These are phyloP conservation scores for Paramecium biaurelia DNA, from an alignment of 73 alveolate genomes.

Conservation along the genomic window DNA sequence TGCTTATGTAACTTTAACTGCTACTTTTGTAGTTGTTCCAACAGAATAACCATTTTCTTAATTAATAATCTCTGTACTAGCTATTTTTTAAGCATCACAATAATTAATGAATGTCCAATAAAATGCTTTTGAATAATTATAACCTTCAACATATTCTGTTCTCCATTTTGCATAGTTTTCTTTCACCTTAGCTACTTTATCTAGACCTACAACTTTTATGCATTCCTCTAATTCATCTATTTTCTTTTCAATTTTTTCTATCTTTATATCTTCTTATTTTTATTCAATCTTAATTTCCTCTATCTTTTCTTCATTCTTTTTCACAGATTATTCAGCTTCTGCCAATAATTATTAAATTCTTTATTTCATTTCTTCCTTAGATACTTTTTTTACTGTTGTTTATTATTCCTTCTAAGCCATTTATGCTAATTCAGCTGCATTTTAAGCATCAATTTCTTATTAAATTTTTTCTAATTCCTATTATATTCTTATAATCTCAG, in stretches of 20 bases:
- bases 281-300: not conserved
- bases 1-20: not conserved
- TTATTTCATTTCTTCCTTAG: not conserved
- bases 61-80: not conserved
- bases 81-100: constrained; percentile 35
- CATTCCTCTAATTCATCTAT: not conserved
- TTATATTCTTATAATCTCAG: not conserved
- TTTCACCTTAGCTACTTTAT: constrained; percentile 7
- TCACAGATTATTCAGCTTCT: not conserved
- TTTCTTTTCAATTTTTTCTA: not conserved
- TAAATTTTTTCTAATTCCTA: not conserved
- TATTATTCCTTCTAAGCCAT: not conserved
- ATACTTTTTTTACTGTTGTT: not conserved
- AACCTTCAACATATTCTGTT: not conserved
- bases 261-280: not conserved
- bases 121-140: constrained; percentile 36
- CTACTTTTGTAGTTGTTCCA: not conserved
- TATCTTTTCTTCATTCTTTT: not conserved
- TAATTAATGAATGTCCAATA: constrained; percentile 12
- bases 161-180: constrained; percentile 28
- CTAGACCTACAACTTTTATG: not conserved
- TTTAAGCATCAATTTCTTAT: not conserved
- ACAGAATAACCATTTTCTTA: not conserved
- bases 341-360: not conserved
- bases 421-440: not conserved